A percentile compares a stretch with the other conserved stretches of the same genome.
These are phyloP conservation scores for Amborella trichopoda DNA, from an alignment of 164 flowering plant species.

Conservation along the genomic window DNA sequence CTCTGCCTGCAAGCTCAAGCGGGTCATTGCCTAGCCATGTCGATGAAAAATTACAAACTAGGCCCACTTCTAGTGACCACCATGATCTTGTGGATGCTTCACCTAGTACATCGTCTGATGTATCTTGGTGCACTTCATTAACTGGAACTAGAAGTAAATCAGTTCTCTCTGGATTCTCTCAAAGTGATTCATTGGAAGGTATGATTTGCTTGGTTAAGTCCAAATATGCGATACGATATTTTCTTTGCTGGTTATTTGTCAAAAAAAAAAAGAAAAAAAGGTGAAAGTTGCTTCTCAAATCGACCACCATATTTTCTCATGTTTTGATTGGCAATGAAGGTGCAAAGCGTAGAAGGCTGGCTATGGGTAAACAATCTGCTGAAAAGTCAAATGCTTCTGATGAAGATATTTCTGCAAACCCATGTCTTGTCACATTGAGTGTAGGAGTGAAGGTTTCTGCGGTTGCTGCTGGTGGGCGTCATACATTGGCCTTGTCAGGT, in stretches of 20 bases:
- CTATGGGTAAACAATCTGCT: constrained; percentile 53
- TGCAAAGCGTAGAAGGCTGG: constrained; percentile 64
- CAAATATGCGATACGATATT: too few relatives aligned
- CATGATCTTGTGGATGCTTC: not conserved
- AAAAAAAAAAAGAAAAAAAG: too few relatives aligned
- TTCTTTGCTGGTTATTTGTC: too few relatives aligned
- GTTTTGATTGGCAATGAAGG: constrained; percentile 35
- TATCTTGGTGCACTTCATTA: not conserved
- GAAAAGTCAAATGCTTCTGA: constrained; percentile 68
- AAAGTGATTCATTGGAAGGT: not conserved
- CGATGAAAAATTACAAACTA: constrained; percentile 8
- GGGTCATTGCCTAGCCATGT: constrained; percentile 59
- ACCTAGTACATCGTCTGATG: constrained; percentile 6
- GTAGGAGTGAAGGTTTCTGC: constrained; percentile 65
- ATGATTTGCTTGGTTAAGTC: too few relatives aligned
- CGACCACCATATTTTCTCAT: too few relatives aligned
- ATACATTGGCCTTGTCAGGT: constrained; percentile 93
- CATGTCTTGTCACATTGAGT: constrained; percentile 67
- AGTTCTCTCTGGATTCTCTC: not conserved
- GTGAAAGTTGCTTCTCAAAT: too few relatives aligned
- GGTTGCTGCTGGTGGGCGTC: constrained; percentile 98
- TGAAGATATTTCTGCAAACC: constrained; percentile 68
- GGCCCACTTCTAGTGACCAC: not conserved
- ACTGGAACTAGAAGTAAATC: not conserved
- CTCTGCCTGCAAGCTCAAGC: constrained; percentile 32